Percentiles rank a stretch among this genome's conserved stretches.
These are phyloP conservation scores for Parachaetomium inaequale DNA, from an alignment of 495 filamentous ascomycete species.

Conservation along the genomic window DNA sequence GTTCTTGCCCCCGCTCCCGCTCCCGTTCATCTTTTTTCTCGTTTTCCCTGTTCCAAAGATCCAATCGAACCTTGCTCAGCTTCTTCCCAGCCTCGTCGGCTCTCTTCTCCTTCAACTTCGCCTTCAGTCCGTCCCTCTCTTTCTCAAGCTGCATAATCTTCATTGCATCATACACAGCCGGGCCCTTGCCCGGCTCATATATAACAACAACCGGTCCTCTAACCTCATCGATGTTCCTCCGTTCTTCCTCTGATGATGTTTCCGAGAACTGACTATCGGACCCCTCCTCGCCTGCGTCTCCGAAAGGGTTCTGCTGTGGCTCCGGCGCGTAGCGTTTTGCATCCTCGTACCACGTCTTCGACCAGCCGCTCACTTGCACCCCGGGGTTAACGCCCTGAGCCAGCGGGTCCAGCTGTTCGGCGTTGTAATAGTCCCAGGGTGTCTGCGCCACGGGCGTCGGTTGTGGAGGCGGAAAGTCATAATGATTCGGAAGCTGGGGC, in stretches of 20 bases:
- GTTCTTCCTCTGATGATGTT: too few relatives aligned
- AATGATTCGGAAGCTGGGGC: too few relatives aligned
- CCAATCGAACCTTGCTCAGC: not conserved
- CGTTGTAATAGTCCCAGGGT: not conserved
- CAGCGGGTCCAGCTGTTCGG: not conserved
- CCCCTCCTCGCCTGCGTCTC: too few relatives aligned
- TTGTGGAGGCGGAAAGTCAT: too few relatives aligned
- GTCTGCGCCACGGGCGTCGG: not conserved
- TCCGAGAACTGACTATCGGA: too few relatives aligned
- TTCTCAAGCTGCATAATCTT: too few relatives aligned
- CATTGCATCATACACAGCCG: too few relatives aligned
- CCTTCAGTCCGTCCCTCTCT: too few relatives aligned
- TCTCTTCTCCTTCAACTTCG: not conserved
- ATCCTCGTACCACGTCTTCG: not conserved
- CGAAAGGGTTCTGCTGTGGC: not conserved
- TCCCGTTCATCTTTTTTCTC: not conserved
- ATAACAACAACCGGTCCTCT: too few relatives aligned
- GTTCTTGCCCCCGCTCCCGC: not conserved
- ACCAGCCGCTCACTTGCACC: not conserved
- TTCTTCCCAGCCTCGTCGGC: not conserved
- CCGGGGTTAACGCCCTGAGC: not conserved
- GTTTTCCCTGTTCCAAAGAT: not conserved
- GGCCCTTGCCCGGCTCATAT: too few relatives aligned
- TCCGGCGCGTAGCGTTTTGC: not conserved
- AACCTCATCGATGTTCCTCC: too few relatives aligned